Base-by-base conservation (phyloP, 2,329 filamentous ascomycete genomes). In the Bipolaris sorokiniana region DNA sequence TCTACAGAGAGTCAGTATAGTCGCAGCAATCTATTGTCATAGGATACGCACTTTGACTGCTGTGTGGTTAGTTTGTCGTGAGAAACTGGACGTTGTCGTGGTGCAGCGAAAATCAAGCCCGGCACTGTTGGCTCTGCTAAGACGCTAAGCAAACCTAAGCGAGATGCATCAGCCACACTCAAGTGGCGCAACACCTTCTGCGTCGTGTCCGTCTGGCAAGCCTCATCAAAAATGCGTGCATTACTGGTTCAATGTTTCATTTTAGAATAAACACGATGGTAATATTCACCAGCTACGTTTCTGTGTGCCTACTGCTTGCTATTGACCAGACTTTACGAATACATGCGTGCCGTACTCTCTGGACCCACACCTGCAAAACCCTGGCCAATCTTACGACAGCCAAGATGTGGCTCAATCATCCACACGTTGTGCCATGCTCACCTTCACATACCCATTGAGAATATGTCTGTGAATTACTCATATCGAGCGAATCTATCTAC, bases 1-100 rank as follows among this genome's bases (percentile, higher is more conserved):
- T 98, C 93, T 94, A 65, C 18, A 45, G 16, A 31, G 15, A 51
- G 56, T 76, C 54, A 76, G 71, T 62, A 62, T 34, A 57, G 59
- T 44, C 37, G 34, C 51, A 56, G 46, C 52, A 41, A 51, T 44
- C 37, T 26, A 28, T 37, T 52, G 37, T 34, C 6, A 28, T 37
- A 23, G 33, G 45, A 54, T 62, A 72, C 73, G 67, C 66, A 76
- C 74, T 75, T 73, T 76, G 70, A 69, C 70, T 74, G 71, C 71
- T 65, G 70, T 74, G 68, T 65, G 59, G 65, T 70, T 74, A 67
- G 68, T 72, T 69, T 62, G 61, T 62, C 63, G 46, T 62, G 62
- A 51, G 55, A 48, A 58, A 62, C 53, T 57, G 60, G 61, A 50
- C 52, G 54, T 62, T 59, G 56, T 48, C 33, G 54, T 51, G 45